These are phyloP conservation scores for Furcasterigmium sp. DNA, from an alignment of 2,329 filamentous ascomycete species.

Conservation along the genomic window DNA sequence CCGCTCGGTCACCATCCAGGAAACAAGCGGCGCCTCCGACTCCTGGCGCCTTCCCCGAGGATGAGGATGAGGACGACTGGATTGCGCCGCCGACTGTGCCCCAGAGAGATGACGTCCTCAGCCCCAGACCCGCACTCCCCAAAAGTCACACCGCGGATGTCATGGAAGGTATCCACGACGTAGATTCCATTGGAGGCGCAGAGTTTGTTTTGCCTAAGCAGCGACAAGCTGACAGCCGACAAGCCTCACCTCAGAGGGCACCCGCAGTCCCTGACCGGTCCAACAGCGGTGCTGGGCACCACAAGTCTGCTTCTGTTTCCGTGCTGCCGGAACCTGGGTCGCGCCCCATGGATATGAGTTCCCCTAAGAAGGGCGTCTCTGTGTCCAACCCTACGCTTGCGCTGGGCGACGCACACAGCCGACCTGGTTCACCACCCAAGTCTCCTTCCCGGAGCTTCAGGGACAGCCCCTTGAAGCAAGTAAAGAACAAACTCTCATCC, in stretches of 20 bases:
- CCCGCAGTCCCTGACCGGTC: conserved; percentile 21
- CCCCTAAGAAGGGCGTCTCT: conserved; percentile 56
- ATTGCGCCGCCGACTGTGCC: conserved; percentile 43
- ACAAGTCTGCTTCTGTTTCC: conserved; percentile 61
- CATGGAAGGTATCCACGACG: conserved; percentile 51
- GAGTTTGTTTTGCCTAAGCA: conserved; percentile 40
- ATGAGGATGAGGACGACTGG: conserved; percentile 49
- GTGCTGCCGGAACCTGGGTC: conserved; percentile 31
- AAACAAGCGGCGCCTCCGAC: conserved; percentile 28
- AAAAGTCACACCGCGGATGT: conserved; percentile 60
- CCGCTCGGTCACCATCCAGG: conserved; percentile 27
- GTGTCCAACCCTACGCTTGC: conserved; percentile 50
- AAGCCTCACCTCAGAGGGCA: conserved; percentile 29
- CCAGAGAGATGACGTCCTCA: conserved; percentile 27
- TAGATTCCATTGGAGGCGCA: conserved; percentile 39
- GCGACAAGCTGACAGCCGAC: conserved; percentile 22
- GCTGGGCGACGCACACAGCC: conserved; percentile 38
- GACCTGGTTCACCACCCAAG: conserved; percentile 45
- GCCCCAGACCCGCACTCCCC: conserved; percentile 44
- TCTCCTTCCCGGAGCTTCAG: conserved; percentile 51
- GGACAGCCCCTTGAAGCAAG: conserved; percentile 83
- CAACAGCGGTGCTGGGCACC: conserved; percentile 38
- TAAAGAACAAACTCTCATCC: conserved; percentile 88
- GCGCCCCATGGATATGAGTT: conserved; percentile 14
- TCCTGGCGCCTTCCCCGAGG: conserved; percentile 56